phyloP scores from a whole-genome alignment of 257 asterid species.

The Lavandula angustifolia region DNA sequence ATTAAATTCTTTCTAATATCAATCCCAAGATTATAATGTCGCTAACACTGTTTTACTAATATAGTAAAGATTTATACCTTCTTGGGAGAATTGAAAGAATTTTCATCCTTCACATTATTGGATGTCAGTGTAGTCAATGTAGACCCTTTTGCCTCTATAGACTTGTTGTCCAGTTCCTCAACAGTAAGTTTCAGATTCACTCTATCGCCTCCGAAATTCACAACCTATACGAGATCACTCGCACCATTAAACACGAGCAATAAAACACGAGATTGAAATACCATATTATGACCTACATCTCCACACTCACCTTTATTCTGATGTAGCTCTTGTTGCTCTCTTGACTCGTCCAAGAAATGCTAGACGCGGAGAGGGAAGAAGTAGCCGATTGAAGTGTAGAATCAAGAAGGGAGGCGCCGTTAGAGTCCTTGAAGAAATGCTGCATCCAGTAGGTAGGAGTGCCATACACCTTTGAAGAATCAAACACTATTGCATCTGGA shows the following conservation, averaged over 20 bases:
- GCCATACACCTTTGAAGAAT: slow-evolving; percentile 70
- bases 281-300: not conserved
- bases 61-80: slow-evolving; percentile 44
- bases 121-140: slow-evolving; percentile 60
- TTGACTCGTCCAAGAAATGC: slow-evolving; percentile 59
- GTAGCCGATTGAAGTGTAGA: slow-evolving; percentile 54
- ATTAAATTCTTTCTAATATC: too few relatives aligned
- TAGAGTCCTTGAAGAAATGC: slow-evolving; percentile 73
- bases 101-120: slow-evolving; percentile 64
- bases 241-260: not conserved
- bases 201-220: slow-evolving; percentile 57
- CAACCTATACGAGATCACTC: slow-evolving; percentile 46
- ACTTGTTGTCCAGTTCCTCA: slow-evolving; percentile 46
- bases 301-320: slow-evolving; percentile 46
- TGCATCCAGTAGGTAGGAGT: slow-evolving; percentile 99
- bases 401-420: slow-evolving; percentile 70
- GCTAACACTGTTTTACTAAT: too few relatives aligned
- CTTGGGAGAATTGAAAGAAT: slow-evolving; percentile 63
- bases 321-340: slow-evolving; percentile 43
- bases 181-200: slow-evolving; percentile 49
- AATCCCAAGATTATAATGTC: not conserved
- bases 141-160: slow-evolving; percentile 52
- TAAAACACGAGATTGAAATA: not conserved
- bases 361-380: slow-evolving; percentile 59
- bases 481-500: slow-evolving; percentile 87